Evolutionary conservation across 2,329 filamentous ascomycete genomes (phyloP), one percentile per base, ranked within the genome.

Genomic region (Zymoseptoria tritici): DNA sequence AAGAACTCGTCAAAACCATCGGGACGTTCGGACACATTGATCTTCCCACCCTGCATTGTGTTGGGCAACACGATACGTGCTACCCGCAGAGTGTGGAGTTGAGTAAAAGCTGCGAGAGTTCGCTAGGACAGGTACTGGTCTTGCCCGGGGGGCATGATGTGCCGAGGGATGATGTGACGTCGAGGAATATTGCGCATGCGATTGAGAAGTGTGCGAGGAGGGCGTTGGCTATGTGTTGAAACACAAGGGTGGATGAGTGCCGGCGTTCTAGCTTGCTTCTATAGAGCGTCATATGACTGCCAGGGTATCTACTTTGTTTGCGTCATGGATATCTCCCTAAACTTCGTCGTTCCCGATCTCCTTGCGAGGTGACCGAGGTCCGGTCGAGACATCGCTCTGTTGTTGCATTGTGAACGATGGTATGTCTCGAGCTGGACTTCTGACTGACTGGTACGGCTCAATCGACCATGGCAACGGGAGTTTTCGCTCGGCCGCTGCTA

Each of bases 1-100:
- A 49, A n/a, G 51, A 58, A 49, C 57, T 58, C 31, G 50, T 9
- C 16, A 13, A 51, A 49, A 54, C 51, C 6, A 58, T 50, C 16
- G 52, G 52, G 4, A 49, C 51, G n/a, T 58, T 55, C 20, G 57
- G 51, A 16, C 52, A 54, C 11, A 49, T 58, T n/a, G 52, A 54
- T 19, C 26, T 58, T 29, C 57, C 57, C 9, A 58, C 57, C 16
- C 26, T 58, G 4, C 57, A 58, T 20, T 46, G 52, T 31, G 52
- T 58, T 11, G 57, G 57, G 13, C 31, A 54, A 19, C 51, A 58
- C 19, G 57, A 58, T 49, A 49, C 24, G 1, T 58, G 52, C 22
- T 54, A 54, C 20, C 29, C 16, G 20, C 57, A 58, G 20, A 58
- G 57, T 19, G 4, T 55, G 49, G 49, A 20, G 11, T 51, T 51